Conservation (phyloP, 1,284 basidiomycete genomes). For the Tausonia pullulans region DNA sequence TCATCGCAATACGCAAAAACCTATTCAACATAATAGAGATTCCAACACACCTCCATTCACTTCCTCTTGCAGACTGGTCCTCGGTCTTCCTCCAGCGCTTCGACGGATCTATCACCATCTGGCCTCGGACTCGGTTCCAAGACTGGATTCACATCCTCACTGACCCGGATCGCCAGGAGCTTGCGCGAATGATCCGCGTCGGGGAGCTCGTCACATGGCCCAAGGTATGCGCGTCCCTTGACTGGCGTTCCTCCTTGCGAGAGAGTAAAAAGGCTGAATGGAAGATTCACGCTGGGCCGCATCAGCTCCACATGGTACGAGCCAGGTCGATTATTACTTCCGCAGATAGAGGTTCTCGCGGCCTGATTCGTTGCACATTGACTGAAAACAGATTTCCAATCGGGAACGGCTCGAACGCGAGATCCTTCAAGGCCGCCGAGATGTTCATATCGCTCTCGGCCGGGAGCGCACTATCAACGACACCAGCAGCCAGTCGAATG, state of each 20-base stretch:
- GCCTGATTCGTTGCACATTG: background rate
- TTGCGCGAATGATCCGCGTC: constrained; percentile 70
- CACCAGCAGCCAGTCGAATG: background rate
- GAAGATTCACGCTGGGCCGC: background rate
- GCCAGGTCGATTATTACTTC: constrained; percentile 24
- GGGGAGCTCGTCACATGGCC: constrained; percentile 93
- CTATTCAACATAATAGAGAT: no score
- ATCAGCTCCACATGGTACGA: constrained; percentile 59
- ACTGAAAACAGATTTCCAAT: constrained; percentile 3
- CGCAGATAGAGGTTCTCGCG: background rate
- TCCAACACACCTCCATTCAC: background rate
- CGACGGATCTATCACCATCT: constrained; percentile 47
- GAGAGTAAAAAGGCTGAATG: background rate
- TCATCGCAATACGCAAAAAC: background rate
- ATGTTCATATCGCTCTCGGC: constrained; percentile 38
- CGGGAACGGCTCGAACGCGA: constrained; percentile 56
- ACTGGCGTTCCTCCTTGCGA: background rate
- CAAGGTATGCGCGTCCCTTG: constrained; percentile 45
- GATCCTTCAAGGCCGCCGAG: constrained; percentile 66
- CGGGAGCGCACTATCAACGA: background rate
- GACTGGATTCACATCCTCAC: constrained; percentile 46
- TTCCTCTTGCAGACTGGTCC: constrained; percentile 57
- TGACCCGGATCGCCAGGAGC: constrained; percentile 67
- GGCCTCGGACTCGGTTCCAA: constrained; percentile 66
- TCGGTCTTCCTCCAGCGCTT: constrained; percentile 72